phyloP scores from a whole-genome alignment of 768 basidiomycete species.

The Russula compacta region DNA sequence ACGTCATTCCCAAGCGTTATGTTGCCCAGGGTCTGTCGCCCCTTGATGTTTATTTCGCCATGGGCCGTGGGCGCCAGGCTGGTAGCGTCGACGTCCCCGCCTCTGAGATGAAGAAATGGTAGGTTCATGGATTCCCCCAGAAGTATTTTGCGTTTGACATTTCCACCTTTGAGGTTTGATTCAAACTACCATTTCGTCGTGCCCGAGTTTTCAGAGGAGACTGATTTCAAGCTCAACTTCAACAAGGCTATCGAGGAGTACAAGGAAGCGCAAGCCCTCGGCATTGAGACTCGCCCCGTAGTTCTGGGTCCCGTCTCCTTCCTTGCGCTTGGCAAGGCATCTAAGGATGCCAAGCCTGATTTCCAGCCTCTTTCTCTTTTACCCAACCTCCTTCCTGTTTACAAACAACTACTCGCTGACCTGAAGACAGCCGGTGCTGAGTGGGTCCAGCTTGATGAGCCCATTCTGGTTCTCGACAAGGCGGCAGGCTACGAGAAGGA shows the following conservation, averaged over 20 bases:
- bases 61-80: constrained; percentile 97
- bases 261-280: constrained; percentile 87
- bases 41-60: constrained; percentile 96
- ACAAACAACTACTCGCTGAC: constrained; percentile 81
- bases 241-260: constrained; percentile 94
- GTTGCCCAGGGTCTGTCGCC: constrained; percentile 73
- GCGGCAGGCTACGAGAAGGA: constrained; percentile 70
- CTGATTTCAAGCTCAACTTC: constrained; percentile 89
- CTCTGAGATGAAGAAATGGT: constrained; percentile 99
- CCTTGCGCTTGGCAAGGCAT: constrained; percentile 86
- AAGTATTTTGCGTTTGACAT: background rate
- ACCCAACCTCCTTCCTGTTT: constrained; percentile 81
- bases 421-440: constrained; percentile 90
- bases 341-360: constrained; percentile 69
- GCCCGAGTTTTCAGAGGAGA: constrained; percentile 84
- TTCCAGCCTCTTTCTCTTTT: constrained; percentile 92
- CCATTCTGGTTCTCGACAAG: constrained; percentile 86
- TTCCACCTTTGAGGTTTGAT: constrained; percentile 62
- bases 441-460: constrained; percentile 96
- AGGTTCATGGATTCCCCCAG: constrained; percentile 25
- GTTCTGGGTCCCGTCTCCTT: constrained; percentile 93
- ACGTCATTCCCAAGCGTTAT: constrained; percentile 94
- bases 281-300: constrained; percentile 89
- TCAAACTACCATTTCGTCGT: constrained; percentile 99
- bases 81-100: constrained; percentile 94